phyloP scores from a whole-genome alignment of 2,329 filamentous ascomycete genomes.

The Paracoccidioides brasiliensis region DNA sequence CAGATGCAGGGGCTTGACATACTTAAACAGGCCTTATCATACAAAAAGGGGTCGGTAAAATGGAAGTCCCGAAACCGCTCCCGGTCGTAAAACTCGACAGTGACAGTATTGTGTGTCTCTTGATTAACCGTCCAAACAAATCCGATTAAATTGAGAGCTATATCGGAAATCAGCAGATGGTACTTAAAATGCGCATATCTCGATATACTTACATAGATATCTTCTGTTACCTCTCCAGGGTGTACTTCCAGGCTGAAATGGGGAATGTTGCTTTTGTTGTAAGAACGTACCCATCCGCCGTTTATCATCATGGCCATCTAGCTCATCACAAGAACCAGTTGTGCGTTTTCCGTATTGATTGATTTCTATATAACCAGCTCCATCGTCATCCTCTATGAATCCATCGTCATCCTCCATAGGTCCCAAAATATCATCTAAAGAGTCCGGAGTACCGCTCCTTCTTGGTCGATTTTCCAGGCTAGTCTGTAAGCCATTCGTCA shows the following conservation, averaged over 20 bases:
- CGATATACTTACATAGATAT: constrained; percentile 54
- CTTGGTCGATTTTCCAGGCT: constrained; percentile 40
- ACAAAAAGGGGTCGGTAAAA: constrained; percentile 90
- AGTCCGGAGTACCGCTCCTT: constrained; percentile 51
- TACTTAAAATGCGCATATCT: neutral
- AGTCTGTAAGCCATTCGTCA: constrained; percentile 43
- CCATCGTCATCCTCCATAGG: constrained; percentile 54
- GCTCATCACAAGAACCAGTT: constrained; percentile 36
- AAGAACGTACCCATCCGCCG: constrained; percentile 37
- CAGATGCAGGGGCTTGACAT: constrained; percentile 20
- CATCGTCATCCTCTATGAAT: constrained; percentile 91
- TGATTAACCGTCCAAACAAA: constrained; percentile 97
- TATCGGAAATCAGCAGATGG: constrained; percentile 15
- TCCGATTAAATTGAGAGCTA: constrained; percentile 69
- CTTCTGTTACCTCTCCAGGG: constrained; percentile 91
- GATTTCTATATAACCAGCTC: constrained; percentile 67
- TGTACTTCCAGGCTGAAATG: constrained; percentile 89
- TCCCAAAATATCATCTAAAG: constrained; percentile 69
- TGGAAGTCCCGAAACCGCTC: constrained; percentile 89
- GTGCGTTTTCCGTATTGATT: constrained; percentile 52
- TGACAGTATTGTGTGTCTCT: constrained; percentile 83
- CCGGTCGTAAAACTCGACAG: constrained; percentile 93
- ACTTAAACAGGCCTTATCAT: constrained; percentile 87
- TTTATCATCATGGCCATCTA: constrained; percentile 37
- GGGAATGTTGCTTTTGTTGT: constrained; percentile 59